Base-by-base conservation (phyloP, 75 land plant genomes). In the Picea glauca region DNA sequence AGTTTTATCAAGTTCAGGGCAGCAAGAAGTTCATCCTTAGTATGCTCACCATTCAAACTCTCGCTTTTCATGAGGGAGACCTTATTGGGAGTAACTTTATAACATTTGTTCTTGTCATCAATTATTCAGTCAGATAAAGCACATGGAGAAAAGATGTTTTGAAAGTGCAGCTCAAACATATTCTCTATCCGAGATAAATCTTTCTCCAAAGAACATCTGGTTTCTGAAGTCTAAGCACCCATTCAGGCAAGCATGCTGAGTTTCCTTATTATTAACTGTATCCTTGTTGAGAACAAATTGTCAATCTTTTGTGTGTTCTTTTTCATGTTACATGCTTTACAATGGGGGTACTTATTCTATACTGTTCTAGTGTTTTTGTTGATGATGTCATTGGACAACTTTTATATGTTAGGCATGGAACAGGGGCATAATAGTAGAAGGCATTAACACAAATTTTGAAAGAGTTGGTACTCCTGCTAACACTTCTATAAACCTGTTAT, bases 1-100 rank as follows among this genome's bases (percentile, higher is more conserved):
- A 4, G 43, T 40, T 40, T 40, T 4, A 0, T 40, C 4, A 4
- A 40, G 43, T 40, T 40, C 43, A 40, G 56, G 56, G 56, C 56
- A 50, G 56, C 11, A 1, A 50, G 56, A 50, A 50, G 12, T 50
- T 50, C 11, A 9, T 50, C 56, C 56, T 50, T 50, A 9, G 56
- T 50, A 50, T 50, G 9, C 56, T 50, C 56, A 50, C 56, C 56
- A 50, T 50, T 50, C 11, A 50, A 50, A 9, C 56, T 50, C 12
- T 50, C 2, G 12, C 11, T 17, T 76, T 23, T 7, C 46, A 15
- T 33, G 57, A 58, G 23, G 76, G 46, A 12, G 13, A 15, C 56
- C 58, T 74, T 58, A 31, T 75, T 75, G 76, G 66, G 58, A 59
- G 1, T 64, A 21, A 64, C 15, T 64, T 26, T 26, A 64, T 64